phyloP scores from a whole-genome alignment of 768 basidiomycete genomes.

The Pleurotus ostreatus region DNA sequence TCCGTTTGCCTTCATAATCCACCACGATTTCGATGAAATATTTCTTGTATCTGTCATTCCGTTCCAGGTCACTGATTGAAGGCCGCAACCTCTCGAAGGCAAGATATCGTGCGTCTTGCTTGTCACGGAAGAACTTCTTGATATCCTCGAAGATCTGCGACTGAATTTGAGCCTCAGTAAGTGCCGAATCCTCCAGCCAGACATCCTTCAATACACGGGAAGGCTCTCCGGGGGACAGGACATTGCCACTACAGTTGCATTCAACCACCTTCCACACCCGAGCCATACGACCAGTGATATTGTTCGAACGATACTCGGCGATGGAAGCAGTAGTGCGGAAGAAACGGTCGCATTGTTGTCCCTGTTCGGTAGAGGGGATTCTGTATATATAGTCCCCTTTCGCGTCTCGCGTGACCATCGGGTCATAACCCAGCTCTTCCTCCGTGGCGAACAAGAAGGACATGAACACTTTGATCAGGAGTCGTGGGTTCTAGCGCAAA shows the following conservation, averaged over 20 bases:
- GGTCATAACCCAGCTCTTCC: conserved; percentile 15
- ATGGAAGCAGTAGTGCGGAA: too few species aligned
- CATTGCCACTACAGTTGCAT: background rate
- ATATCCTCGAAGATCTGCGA: conserved; percentile 9
- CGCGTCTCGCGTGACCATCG: background rate
- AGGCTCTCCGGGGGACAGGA: background rate
- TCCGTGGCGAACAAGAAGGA: conserved; percentile 15
- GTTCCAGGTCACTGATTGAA: background rate
- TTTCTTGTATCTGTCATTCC: background rate
- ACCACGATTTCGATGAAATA: background rate
- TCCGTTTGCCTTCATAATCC: background rate
- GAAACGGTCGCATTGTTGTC: background rate
- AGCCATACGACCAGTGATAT: too few species aligned
- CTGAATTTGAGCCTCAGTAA: conserved; percentile 15
- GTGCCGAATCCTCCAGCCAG: conserved; percentile 12
- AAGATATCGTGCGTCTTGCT: background rate
- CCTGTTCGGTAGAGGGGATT: too few species aligned
- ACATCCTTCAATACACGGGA: conserved; percentile 15
- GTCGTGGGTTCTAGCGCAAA: conserved; percentile 10
- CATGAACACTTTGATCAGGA: conserved; percentile 14
- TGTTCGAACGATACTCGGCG: too few species aligned
- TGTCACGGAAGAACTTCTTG: background rate
- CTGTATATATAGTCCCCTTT: too few species aligned
- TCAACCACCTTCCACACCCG: conserved; percentile 8
- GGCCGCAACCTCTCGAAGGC: background rate